These are phyloP conservation scores for Naumovozyma castellii DNA, from an alignment of 805 yeast genomes.

Conservation along the genomic window DNA sequence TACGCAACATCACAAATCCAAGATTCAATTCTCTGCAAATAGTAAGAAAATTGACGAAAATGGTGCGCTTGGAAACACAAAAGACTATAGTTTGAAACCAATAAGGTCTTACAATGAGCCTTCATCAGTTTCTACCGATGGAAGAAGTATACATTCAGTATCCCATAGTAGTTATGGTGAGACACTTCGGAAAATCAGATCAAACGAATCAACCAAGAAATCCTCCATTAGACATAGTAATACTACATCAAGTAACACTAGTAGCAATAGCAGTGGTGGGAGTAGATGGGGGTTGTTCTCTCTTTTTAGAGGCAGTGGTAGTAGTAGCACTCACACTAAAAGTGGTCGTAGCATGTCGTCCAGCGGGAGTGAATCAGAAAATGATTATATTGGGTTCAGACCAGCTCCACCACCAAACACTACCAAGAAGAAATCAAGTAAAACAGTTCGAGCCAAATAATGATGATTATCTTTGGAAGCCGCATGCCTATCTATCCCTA, in stretches of 20 bases:
- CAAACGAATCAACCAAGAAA: constrained; percentile 1
- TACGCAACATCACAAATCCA: background rate
- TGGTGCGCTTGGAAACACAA: constrained; percentile 11
- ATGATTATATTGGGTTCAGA: constrained; percentile 5
- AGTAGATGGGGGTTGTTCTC: constrained; percentile 4
- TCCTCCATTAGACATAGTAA: background rate
- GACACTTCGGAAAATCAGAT: constrained; percentile 2
- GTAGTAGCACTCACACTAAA: background rate
- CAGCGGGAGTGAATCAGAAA: background rate
- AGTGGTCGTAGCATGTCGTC: background rate
- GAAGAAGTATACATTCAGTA: background rate
- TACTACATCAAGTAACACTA: background rate
- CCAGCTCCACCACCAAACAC: background rate
- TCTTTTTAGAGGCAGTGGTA: constrained; percentile 1
- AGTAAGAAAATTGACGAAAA: background rate
- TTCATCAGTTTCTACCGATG: background rate
- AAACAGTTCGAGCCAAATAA: background rate
- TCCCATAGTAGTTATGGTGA: constrained; percentile 1
- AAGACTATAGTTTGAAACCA: constrained; percentile 9
- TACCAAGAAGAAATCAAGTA: background rate
- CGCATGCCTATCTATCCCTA: background rate
- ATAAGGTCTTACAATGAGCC: constrained; percentile 9
- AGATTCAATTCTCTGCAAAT: background rate
- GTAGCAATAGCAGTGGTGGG: background rate
- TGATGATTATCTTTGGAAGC: no score